phyloP scores from a whole-genome alignment of 2,329 filamentous ascomycete species.

The Ophiocordyceps unilateralis region DNA sequence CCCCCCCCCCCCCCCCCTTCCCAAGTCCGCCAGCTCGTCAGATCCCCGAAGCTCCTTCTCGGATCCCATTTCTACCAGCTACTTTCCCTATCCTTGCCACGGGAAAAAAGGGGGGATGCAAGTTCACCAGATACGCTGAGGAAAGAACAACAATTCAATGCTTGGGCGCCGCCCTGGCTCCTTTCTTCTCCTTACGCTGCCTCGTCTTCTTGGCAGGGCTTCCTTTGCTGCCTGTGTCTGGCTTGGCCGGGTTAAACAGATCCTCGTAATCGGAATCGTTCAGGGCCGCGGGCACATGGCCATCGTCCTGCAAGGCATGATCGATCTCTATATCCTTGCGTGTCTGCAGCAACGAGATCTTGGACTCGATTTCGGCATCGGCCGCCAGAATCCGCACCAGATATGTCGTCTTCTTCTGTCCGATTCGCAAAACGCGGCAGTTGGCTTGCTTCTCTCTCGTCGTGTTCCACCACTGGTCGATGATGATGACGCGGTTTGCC shows the following conservation, averaged over 20 bases:
- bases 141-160: too few species aligned
- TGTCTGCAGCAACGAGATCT: slow-evolving; percentile 36
- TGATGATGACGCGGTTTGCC: slow-evolving; percentile 34
- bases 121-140: too few species aligned
- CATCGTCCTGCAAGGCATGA: slow-evolving; percentile 13
- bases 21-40: too few species aligned
- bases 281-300: slow-evolving; percentile 1
- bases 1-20: too few species aligned
- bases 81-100: neutral
- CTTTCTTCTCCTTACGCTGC: neutral
- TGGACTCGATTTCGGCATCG: slow-evolving; percentile 37
- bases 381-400: slow-evolving; percentile 38
- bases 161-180: too few species aligned
- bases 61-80: too few species aligned
- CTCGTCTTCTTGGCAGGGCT: neutral
- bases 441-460: slow-evolving; percentile 44
- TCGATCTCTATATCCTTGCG: slow-evolving; percentile 31
- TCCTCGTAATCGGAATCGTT: neutral
- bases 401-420: slow-evolving; percentile 41
- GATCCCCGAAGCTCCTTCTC: too few species aligned
- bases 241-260: neutral
- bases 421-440: slow-evolving; percentile 43
- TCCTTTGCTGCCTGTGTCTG: neutral
- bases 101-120: too few species aligned
- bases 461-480: slow-evolving; percentile 46